These are phyloP conservation scores for Zymoseptoria pseudotritici DNA, from an alignment of 2,329 filamentous ascomycete species.

Conservation along the genomic window DNA sequence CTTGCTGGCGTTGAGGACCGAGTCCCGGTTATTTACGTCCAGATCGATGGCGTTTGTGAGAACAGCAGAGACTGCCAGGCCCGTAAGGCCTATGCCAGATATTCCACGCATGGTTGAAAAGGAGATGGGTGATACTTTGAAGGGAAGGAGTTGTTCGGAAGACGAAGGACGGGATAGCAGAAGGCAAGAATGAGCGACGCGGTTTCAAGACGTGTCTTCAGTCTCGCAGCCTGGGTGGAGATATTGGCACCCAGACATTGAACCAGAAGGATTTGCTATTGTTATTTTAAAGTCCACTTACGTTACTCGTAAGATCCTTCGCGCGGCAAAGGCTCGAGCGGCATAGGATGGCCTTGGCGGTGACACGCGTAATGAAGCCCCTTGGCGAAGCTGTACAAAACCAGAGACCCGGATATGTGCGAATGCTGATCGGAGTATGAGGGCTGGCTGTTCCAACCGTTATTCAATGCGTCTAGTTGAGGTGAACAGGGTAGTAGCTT, in stretches of 20 bases:
- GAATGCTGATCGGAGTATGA: too few species aligned
- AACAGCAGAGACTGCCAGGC: background rate
- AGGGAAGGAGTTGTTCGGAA: background rate
- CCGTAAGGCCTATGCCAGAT: background rate
- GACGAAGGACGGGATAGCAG: background rate
- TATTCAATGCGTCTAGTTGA: background rate
- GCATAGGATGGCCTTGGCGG: background rate
- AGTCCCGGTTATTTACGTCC: constrained; percentile 8
- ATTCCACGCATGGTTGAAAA: background rate
- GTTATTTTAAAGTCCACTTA: background rate
- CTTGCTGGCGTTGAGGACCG: constrained; percentile 9
- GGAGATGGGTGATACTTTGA: background rate
- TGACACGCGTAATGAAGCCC: background rate
- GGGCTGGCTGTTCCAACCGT: background rate
- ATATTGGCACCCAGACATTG: background rate
- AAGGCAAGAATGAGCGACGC: background rate
- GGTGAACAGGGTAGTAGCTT: too few species aligned
- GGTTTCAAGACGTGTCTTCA: background rate
- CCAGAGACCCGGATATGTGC: too few species aligned
- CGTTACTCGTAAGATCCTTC: background rate
- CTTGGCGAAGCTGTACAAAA: background rate
- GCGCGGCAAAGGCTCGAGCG: background rate
- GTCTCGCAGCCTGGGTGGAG: background rate
- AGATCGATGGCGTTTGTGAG: constrained; percentile 10
- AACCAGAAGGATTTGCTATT: background rate